These are phyloP conservation scores for Suillus alpinus DNA, from an alignment of 768 basidiomycete species.

Conservation along the genomic window DNA sequence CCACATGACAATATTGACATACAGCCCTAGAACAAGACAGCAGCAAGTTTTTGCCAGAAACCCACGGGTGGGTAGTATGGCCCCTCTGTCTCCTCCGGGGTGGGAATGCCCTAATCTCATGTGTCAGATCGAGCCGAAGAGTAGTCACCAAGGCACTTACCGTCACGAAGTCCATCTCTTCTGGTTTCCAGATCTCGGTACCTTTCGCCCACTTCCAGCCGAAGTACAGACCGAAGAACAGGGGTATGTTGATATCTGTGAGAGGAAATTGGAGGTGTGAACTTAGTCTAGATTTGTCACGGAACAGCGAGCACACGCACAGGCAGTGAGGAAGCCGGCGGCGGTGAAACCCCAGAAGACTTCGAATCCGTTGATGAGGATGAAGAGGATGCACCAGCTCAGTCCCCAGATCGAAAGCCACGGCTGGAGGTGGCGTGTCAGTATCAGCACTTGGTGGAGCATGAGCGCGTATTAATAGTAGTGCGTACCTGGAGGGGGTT, in stretches of 20 bases:
- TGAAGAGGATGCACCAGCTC: constrained; percentile 58
- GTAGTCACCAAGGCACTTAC: constrained; percentile 32
- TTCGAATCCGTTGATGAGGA: constrained; percentile 51
- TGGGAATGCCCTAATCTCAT: constrained; percentile 8
- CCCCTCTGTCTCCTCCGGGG: constrained; percentile 10
- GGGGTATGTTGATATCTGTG: constrained; percentile 32
- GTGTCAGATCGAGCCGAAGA: background rate
- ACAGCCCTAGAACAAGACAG: constrained; percentile 4
- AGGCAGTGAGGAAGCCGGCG: constrained; percentile 48
- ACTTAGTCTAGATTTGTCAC: background rate
- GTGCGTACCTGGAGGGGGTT: constrained; percentile 44
- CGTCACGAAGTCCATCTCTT: constrained; percentile 72
- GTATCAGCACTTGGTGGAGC: constrained; percentile 4
- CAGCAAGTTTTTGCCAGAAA: constrained; percentile 11
- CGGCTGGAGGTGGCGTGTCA: constrained; percentile 34
- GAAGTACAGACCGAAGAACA: constrained; percentile 20
- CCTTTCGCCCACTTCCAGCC: constrained; percentile 20
- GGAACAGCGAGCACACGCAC: constrained; percentile 23
- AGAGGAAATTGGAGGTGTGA: background rate
- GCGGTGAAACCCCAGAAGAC: constrained; percentile 65
- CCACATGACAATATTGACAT: background rate
- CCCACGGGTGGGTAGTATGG: constrained; percentile 8
- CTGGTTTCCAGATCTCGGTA: constrained; percentile 44
- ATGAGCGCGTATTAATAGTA: background rate
- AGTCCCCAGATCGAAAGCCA: constrained; percentile 68